Percentiles rank a stretch among this genome's conserved stretches.
Conservation (phyloP, 2,329 filamentous ascomycete species). For the Fusarium ambrosium region DNA sequence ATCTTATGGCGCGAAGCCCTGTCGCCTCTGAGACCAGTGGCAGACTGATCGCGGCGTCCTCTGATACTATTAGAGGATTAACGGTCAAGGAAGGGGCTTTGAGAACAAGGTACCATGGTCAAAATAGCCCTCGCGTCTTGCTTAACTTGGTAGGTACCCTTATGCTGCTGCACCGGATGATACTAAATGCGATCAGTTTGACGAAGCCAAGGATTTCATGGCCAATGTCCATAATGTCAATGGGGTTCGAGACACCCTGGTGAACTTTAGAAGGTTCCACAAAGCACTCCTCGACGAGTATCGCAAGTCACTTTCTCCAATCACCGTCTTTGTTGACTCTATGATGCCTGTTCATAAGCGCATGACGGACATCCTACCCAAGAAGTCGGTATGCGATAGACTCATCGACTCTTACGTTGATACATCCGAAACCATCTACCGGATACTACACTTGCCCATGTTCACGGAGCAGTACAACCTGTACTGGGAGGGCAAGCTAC, state of each 20-base stretch:
- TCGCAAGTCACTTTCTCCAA: constrained; percentile 62
- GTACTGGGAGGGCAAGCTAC: constrained; percentile 64
- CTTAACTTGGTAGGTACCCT: constrained; percentile 63
- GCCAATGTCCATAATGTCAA: constrained; percentile 57
- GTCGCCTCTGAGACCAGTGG: constrained; percentile 54
- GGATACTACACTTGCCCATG: constrained; percentile 65
- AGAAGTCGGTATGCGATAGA: constrained; percentile 64
- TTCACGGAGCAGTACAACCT: constrained; percentile 65
- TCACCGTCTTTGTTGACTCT: constrained; percentile 70
- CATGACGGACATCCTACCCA: constrained; percentile 69
- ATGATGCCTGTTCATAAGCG: constrained; percentile 69
- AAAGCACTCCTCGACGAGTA: constrained; percentile 63
- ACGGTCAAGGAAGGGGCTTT: constrained; percentile 62
- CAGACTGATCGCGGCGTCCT: constrained; percentile 53
- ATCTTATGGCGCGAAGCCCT: constrained; percentile 59
- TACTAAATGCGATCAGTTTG: constrained; percentile 57
- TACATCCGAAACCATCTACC: constrained; percentile 66
- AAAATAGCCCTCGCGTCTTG: constrained; percentile 66
- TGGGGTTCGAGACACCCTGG: constrained; percentile 59
- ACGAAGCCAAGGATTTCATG: constrained; percentile 67
- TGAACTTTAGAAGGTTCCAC: constrained; percentile 62
- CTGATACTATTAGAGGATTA: constrained; percentile 63
- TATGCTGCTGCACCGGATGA: neutral
- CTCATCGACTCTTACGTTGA: constrained; percentile 64
- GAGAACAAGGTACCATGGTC: constrained; percentile 66